Conservation (phyloP, 768 basidiomycete species). For the Lactarius vividus region DNA sequence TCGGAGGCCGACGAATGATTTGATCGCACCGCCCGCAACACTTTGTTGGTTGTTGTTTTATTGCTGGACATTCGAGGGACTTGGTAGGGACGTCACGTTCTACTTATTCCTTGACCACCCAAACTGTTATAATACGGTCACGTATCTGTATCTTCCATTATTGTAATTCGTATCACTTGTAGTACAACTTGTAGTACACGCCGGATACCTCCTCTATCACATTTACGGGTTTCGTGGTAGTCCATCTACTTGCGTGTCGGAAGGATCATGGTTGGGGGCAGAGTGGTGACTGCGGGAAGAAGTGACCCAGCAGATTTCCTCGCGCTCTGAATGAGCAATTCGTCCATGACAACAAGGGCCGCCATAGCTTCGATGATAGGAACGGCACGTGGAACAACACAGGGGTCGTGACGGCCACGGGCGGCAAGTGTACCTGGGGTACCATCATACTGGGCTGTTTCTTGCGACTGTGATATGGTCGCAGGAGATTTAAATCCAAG, state of each 20-base stretch:
- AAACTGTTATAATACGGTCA: slow-evolving; percentile 8
- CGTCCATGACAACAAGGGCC: slow-evolving; percentile 91
- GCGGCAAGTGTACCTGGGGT: slow-evolving; percentile 85
- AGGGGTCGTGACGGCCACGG: slow-evolving; percentile 93
- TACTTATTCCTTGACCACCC: not conserved
- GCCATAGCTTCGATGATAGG: slow-evolving; percentile 99
- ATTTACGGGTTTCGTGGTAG: not conserved
- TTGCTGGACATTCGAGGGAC: not conserved
- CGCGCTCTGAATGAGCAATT: slow-evolving; percentile 85
- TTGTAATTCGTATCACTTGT: slow-evolving; percentile 17
- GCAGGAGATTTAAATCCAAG: slow-evolving; percentile 98
- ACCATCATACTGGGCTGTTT: slow-evolving; percentile 92
- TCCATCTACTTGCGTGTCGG: slow-evolving; percentile 15
- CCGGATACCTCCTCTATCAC: slow-evolving; percentile 23
- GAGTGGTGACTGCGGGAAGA: slow-evolving; percentile 82
- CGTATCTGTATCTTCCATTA: slow-evolving; percentile 20
- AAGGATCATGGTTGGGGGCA: slow-evolving; percentile 85
- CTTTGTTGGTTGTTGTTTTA: not conserved
- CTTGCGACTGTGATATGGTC: slow-evolving; percentile 90
- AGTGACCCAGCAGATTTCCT: slow-evolving; percentile 69
- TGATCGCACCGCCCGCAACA: not conserved
- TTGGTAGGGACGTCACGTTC: not conserved
- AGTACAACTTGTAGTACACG: not conserved
- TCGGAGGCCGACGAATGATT: slow-evolving; percentile 50
- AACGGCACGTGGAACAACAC: slow-evolving; percentile 94